Base-by-base conservation (phyloP, 768 basidiomycete species). In the Tricholoma bakamatsutake region DNA sequence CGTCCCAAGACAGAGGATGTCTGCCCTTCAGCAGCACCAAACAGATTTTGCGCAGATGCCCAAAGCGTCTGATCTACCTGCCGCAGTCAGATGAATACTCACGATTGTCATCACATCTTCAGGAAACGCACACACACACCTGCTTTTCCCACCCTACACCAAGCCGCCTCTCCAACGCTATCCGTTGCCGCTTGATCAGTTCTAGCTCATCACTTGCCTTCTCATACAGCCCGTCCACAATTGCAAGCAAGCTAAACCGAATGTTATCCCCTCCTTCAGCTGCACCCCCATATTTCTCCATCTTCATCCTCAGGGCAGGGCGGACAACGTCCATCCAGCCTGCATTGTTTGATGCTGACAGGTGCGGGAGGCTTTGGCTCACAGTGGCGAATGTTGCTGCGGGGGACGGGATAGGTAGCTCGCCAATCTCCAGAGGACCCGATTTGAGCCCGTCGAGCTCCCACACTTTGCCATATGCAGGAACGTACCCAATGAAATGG, bases 401-500 rank as follows among this genome's bases (percentile, higher is more conserved):
- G 24, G 53, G 10, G 50, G 60, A 28, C 11, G 54, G 46, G 42
- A 39, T 48, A 13, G 71, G 64, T n/a, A 84, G 63, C 61, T 83
- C 83, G 37, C 83, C 83, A 21, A 85, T 83, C 65, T 84, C 83
- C 8, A 87, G 69, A 5, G 84, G 83, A 0, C 81, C 83, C 1
- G 78, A 73, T 56, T 82, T 82, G 53, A 85, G 73, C 11, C 84
- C 84, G 62, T 85, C 82, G 51, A 87, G 76, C 65, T 87, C 83
- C 83, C 83, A 87, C n/a, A 85, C 83, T 59, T 83, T 82, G 7
- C 82, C 83, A 61, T 76, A 69, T 1, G 76, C 78, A 4, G 82
- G 83, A 33, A 85, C 80, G 61, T 84, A 86, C 9, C 81, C 82
- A 56, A 85, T 83, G 69, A 82, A 86, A 62, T 86, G 84, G 66